Base-by-base conservation (phyloP, 176 grass and related monocot species). In the Oryza punctata region DNA sequence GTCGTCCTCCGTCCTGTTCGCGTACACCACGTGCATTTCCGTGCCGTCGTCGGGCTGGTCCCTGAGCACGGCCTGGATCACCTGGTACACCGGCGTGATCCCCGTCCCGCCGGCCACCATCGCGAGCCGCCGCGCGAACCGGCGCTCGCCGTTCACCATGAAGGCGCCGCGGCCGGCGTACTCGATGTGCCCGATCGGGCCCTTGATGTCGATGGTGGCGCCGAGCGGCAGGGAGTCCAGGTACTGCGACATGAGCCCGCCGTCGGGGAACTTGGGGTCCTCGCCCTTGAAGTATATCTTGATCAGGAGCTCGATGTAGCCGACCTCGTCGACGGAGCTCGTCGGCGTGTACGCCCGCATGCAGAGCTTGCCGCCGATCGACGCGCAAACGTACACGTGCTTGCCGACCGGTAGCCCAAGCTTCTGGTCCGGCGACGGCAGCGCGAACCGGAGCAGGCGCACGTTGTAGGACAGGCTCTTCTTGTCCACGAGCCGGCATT, bases 61-160 rank as follows among this genome's bases (percentile, higher is more conserved):
- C 5, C 86, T 37, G 13, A 97, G 87, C 79, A 95, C 96, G 13
- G 91, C 91, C 87, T 92, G 93, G 78, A 98, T 94, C 79, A 98
- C 86, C 79, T 98, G 96, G 89, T 94, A 96, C 5, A 95, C 50
- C 10, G 96, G 96, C 52, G 91, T 95, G 88, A 98, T 98, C 60
- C 96, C 96, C 1, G 77, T 89, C 15, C 96, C 96, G 19, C 96
- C 96, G 4, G 91, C 91, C 27, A 98, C 89, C 87, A 96, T 90
- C 11, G 85, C 96, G 12, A 98, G 73, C 21, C 93, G 91, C 3
- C 81, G 28, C 29, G 87, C 87, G 26, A 75, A 78, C 27, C 18
- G 44, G 3, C 59, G 47, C 57, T 92, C 84, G 57, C 94, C 93
- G 84, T 85, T 10, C 26, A 96, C 18, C 1, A 46, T 1, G 85